Evolutionary conservation across 495 filamentous ascomycete species (phyloP).

Genomic region (Tuber melanosporum): DNA sequence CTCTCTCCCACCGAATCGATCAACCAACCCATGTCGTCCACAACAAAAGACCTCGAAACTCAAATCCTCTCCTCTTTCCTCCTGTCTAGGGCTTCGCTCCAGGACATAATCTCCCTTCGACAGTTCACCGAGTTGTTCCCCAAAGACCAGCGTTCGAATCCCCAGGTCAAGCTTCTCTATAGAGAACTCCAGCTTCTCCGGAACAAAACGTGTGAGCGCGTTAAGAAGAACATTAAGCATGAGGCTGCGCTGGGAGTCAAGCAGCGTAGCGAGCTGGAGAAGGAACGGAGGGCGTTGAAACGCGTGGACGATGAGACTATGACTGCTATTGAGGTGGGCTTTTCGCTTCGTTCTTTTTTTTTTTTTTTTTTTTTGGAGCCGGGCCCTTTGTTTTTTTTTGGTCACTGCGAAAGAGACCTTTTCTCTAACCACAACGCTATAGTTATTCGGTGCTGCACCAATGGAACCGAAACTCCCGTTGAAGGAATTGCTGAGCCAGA

Average conservation of each 20-base stretch:
- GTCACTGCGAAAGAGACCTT: neutral
- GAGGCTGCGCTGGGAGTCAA: constrained; percentile 60
- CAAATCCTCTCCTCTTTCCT: constrained; percentile 77
- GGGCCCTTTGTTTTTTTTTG: neutral
- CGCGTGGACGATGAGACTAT: constrained; percentile 60
- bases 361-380: neutral
- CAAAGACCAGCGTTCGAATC: constrained; percentile 58
- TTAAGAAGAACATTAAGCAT: constrained; percentile 60
- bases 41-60: constrained; percentile 42
- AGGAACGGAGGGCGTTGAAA: constrained; percentile 51
- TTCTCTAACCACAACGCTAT: constrained; percentile 10
- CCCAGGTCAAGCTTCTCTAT: constrained; percentile 69
- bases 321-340: constrained; percentile 60
- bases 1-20: neutral
- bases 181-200: constrained; percentile 68
- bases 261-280: constrained; percentile 57
- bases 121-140: constrained; percentile 76
- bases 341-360: neutral
- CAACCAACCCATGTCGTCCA: constrained; percentile 18
- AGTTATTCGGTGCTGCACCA: constrained; percentile 60
- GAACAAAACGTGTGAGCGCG: constrained; percentile 59
- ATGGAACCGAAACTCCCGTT: constrained; percentile 53
- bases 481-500: constrained; percentile 57
- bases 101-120: constrained; percentile 62
- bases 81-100: constrained; percentile 65